Conservation (phyloP, 176 grass and related monocot genomes). For the Carex kokanica region DNA sequence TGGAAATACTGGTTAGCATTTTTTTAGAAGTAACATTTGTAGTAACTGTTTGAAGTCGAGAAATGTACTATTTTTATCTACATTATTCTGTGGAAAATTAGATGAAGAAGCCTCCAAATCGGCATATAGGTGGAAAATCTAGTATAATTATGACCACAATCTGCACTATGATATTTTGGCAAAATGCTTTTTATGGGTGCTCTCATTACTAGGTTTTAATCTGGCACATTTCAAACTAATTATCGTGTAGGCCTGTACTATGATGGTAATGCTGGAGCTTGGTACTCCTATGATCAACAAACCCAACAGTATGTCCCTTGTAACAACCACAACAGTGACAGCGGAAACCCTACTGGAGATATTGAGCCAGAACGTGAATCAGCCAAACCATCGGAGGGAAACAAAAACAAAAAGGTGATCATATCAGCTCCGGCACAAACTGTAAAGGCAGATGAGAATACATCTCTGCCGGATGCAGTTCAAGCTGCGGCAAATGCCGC, state of each 20-base stretch:
- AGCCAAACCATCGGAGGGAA: slow-evolving; percentile 53
- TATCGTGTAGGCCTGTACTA: slow-evolving; percentile 89
- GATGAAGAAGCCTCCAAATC: not conserved
- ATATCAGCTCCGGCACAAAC: slow-evolving; percentile 89
- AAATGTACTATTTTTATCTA: not conserved
- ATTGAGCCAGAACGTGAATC: slow-evolving; percentile 35
- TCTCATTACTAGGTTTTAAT: not conserved
- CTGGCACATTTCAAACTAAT: not conserved
- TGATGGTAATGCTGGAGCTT: slow-evolving; percentile 76
- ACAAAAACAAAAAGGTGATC: slow-evolving; percentile 59
- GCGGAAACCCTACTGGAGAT: slow-evolving; percentile 33
- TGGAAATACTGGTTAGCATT: slow-evolving; percentile 81
- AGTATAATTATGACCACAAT: not conserved
- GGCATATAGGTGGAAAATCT: not conserved
- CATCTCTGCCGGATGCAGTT: slow-evolving; percentile 74
- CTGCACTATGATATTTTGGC: not conserved
- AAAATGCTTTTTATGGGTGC: not conserved
- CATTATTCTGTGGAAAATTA: not conserved
- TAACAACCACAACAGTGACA: slow-evolving; percentile 55
- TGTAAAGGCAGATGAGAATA: slow-evolving; percentile 68
- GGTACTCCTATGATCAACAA: slow-evolving; percentile 83
- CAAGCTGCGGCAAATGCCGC: slow-evolving; percentile 88
- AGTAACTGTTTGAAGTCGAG: not conserved
- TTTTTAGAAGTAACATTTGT: slow-evolving; percentile 4
- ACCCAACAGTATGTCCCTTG: slow-evolving; percentile 75